phyloP scores from a whole-genome alignment of 1,284 basidiomycete species.

The Tilletia indica region DNA sequence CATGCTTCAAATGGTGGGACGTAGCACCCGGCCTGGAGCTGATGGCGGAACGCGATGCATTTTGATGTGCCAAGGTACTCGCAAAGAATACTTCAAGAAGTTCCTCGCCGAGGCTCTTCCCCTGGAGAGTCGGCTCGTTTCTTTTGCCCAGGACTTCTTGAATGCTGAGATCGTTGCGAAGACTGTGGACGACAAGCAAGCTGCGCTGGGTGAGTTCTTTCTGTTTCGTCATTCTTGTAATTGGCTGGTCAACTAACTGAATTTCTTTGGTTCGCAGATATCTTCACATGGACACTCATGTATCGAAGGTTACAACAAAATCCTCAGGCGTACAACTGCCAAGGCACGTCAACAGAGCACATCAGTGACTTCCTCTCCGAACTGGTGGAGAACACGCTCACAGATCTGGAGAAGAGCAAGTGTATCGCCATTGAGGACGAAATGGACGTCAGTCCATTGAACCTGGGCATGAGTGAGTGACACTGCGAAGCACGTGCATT shows the following conservation, averaged over 20 bases:
- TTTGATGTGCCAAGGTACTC: constrained; percentile 92
- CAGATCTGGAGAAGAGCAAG: constrained; percentile 86
- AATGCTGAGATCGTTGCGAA: constrained; percentile 96
- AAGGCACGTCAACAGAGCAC: constrained; percentile 47
- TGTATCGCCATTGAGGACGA: constrained; percentile 81
- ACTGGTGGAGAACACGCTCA: constrained; percentile 87
- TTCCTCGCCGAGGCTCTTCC: constrained; percentile 96
- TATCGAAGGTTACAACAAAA: constrained; percentile 95
- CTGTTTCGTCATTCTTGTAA: neutral
- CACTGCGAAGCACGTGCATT: neutral
- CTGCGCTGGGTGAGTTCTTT: constrained; percentile 29
- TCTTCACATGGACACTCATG: constrained; percentile 91
- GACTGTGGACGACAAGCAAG: constrained; percentile 73
- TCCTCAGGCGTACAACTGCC: constrained; percentile 56
- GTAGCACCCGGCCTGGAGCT: constrained; percentile 76
- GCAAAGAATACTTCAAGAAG: constrained; percentile 96
- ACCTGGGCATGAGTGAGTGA: constrained; percentile 42
- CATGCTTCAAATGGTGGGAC: constrained; percentile 97
- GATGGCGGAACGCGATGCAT: constrained; percentile 75
- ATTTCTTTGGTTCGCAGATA: constrained; percentile 62
- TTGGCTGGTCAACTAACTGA: constrained; percentile 21
- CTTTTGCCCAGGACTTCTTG: constrained; percentile 85
- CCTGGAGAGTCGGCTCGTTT: constrained; percentile 71
- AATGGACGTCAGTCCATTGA: constrained; percentile 59
- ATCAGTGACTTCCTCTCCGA: constrained; percentile 68